Conservation (phyloP, 2,329 filamentous ascomycete species). For the Cladosporium sp. region DNA sequence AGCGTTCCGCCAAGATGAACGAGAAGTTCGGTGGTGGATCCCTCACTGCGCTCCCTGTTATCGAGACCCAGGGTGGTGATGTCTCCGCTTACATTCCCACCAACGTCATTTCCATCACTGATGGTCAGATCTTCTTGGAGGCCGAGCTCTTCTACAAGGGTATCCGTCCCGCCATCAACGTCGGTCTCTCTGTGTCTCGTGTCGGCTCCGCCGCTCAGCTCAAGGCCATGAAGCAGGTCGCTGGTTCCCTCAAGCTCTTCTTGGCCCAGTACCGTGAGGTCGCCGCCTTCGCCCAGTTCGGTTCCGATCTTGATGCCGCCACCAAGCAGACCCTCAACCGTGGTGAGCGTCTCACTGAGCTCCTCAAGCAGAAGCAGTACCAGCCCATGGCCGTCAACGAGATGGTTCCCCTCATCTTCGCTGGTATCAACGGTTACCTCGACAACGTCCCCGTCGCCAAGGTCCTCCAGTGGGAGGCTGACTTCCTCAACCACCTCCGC, state of each 20-base stretch:
- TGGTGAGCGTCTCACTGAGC: slow-evolving; percentile 98
- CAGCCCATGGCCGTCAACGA: slow-evolving; percentile 97
- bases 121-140: slow-evolving; percentile 99
- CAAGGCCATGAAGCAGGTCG: slow-evolving; percentile 99
- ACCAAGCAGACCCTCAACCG: slow-evolving; percentile 98
- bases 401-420: slow-evolving; percentile 99
- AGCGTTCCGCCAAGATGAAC: slow-evolving; percentile 99
- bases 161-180: slow-evolving; percentile 99
- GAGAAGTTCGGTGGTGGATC: slow-evolving; percentile 92
- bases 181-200: slow-evolving; percentile 99
- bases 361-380: slow-evolving; percentile 99
- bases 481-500: slow-evolving; percentile 90
- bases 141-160: slow-evolving; percentile 99
- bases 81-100: slow-evolving; percentile 99
- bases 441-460: slow-evolving; percentile 84
- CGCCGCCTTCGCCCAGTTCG: slow-evolving; percentile 98
- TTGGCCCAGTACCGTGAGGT: slow-evolving; percentile 99
- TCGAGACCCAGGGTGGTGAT: slow-evolving; percentile 99
- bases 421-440: slow-evolving; percentile 96
- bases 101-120: slow-evolving; percentile 99
- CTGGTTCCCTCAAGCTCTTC: slow-evolving; percentile 99
- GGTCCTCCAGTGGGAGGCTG: slow-evolving; percentile 89
- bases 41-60: slow-evolving; percentile 93
- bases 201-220: slow-evolving; percentile 99
- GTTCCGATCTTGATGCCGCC: slow-evolving; percentile 97